Evolutionary conservation across 176 grass and related monocot species (phyloP).

Genomic region (Phyllostachys edulis): DNA sequence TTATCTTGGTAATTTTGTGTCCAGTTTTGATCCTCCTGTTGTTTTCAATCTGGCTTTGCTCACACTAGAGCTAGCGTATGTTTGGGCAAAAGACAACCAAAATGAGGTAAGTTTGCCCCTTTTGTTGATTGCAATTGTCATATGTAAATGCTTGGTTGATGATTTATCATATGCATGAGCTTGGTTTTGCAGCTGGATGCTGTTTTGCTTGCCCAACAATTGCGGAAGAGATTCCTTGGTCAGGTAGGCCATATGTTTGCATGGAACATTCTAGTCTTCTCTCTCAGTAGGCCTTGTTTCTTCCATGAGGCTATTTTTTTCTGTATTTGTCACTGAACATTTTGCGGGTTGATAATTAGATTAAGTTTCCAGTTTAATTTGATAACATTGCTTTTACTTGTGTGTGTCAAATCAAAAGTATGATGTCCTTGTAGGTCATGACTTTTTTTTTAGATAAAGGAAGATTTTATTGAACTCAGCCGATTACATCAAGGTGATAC

Average conservation of each 20-base stretch:
- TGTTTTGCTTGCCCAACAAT: conserved; percentile 80
- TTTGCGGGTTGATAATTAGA: too few relatives aligned
- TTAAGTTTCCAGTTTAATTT: too few relatives aligned
- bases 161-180: conserved; percentile 27
- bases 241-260: conserved; percentile 46
- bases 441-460: too few relatives aligned
- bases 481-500: too few relatives aligned
- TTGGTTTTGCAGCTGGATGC: conserved; percentile 75
- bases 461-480: too few relatives aligned
- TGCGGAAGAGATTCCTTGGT: conserved; percentile 69
- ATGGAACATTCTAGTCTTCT: not conserved
- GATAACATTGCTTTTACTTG: too few relatives aligned
- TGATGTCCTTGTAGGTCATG: too few relatives aligned
- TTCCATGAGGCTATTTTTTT: not conserved
- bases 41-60: conserved; percentile 65
- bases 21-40: conserved; percentile 47
- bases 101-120: conserved; percentile 42
- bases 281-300: conserved; percentile 7
- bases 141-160: not conserved
- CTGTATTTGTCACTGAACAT: not conserved
- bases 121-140: not conserved
- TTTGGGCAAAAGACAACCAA: conserved; percentile 47
- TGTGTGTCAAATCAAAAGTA: too few relatives aligned
- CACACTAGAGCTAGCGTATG: conserved; percentile 53
- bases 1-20: conserved; percentile 32